Conservation (phyloP, 1,139 yeast genomes). For the Candida sp. region DNA sequence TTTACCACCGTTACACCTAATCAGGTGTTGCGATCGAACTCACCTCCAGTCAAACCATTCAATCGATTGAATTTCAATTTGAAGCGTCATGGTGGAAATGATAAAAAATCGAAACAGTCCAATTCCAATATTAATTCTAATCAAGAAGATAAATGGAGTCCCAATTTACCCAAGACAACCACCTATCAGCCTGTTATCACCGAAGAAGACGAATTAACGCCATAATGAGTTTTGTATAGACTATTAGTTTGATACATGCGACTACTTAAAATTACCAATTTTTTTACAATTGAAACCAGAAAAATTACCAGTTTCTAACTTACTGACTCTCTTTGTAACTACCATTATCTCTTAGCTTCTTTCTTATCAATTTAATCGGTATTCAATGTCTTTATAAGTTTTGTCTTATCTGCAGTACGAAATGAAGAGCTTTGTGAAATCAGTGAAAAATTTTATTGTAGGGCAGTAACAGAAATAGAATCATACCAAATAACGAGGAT, state of each 20-base stretch:
- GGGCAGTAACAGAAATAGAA: neutral
- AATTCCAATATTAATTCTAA: neutral
- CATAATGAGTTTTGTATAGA: neutral
- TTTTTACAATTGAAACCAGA: too few relatives aligned
- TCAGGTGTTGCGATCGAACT: conserved; percentile 4
- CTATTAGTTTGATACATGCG: too few relatives aligned
- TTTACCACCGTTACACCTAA: neutral
- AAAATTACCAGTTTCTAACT: too few relatives aligned
- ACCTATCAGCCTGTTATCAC: conserved; percentile 21
- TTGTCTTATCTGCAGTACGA: neutral
- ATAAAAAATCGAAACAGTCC: neutral
- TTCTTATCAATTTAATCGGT: neutral
- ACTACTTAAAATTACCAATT: too few relatives aligned
- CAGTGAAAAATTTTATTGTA: neutral
- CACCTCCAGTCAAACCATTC: conserved; percentile 10
- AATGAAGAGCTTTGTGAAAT: neutral
- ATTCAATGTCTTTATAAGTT: neutral
- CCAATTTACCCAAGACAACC: conserved; percentile 7
- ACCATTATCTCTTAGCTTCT: too few relatives aligned
- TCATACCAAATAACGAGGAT: conserved; percentile 13
- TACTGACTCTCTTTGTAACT: too few relatives aligned
- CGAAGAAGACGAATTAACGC: conserved; percentile 21
- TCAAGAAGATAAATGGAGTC: neutral
- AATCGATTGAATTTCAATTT: conserved; percentile 3
- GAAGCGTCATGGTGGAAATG: neutral